A percentile compares a stretch with the other conserved stretches of the same genome.
Evolutionary conservation across 2,329 filamentous ascomycete species (phyloP).

Genomic region (Akanthomyces uredinophilus): DNA sequence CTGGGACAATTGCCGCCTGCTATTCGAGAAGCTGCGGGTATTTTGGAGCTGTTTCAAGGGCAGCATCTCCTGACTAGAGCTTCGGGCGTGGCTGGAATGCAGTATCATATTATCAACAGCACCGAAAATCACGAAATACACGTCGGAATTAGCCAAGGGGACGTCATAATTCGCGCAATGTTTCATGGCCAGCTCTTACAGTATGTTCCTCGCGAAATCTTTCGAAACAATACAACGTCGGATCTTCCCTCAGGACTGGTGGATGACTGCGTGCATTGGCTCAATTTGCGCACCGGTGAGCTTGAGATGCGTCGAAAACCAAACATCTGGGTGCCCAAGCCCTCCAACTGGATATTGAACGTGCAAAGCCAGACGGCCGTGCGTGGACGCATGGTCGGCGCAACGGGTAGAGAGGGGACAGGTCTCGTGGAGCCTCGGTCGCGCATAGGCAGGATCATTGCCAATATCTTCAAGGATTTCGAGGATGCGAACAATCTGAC

Average conservation of each 20-base stretch:
- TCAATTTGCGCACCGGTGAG: constrained; percentile 36
- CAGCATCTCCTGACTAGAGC: constrained; percentile 47
- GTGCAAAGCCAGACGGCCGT: constrained; percentile 18
- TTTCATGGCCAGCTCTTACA: background rate
- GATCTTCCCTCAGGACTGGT: constrained; percentile 50
- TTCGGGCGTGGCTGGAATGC: constrained; percentile 49
- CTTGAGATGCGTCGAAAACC: constrained; percentile 49
- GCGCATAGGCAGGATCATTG: constrained; percentile 32
- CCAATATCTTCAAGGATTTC: constrained; percentile 41
- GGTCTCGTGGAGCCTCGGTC: constrained; percentile 46
- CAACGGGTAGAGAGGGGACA: background rate
- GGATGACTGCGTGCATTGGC: constrained; percentile 54
- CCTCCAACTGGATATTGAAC: constrained; percentile 31
- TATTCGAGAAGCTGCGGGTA: constrained; percentile 36
- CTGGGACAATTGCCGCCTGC: constrained; percentile 45
- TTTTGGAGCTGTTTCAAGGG: constrained; percentile 49
- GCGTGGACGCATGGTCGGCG: background rate
- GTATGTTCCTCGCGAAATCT: constrained; percentile 19
- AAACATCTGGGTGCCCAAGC: constrained; percentile 24
- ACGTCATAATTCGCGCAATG: background rate
- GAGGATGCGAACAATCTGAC: constrained; percentile 20
- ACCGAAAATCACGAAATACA: constrained; percentile 37
- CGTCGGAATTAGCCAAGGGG: constrained; percentile 41
- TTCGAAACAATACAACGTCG: constrained; percentile 23
- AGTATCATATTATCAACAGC: constrained; percentile 34